Percentiles rank a stretch among this genome's conserved stretches.
Evolutionary conservation across 225 moss, liverwort and hornwort species (phyloP).

Genomic region (Polytrichum formosum): DNA sequence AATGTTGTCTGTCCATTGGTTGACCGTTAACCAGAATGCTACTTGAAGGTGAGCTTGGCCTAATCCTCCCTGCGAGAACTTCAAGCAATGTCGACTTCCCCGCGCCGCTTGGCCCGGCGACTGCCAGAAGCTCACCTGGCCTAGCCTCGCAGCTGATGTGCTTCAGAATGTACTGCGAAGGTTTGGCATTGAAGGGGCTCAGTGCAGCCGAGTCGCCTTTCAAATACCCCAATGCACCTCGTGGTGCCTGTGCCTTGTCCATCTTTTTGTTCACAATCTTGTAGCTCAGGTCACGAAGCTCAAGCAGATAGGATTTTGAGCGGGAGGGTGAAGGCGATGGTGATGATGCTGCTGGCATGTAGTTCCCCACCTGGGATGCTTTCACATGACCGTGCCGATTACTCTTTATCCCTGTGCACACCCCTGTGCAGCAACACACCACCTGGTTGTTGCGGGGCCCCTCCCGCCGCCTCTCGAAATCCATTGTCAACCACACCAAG

Average conservation of each 20-base stretch:
- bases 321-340: constrained; percentile 30
- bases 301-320: constrained; percentile 26
- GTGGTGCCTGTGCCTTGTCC: constrained; percentile 3
- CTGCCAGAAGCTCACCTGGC: constrained; percentile 51
- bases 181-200: constrained; percentile 21
- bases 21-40: constrained; percentile 66
- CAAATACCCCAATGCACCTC: constrained; percentile 24
- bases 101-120: constrained; percentile 64
- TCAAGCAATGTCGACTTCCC: constrained; percentile 65
- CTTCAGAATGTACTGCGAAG: constrained; percentile 44
- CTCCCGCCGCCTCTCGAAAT: constrained; percentile 40
- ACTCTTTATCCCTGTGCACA: constrained; percentile 29
- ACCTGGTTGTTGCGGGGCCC: constrained; percentile 42
- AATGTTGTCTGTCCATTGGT: constrained; percentile 54
- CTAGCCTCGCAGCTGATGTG: constrained; percentile 41
- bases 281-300: constrained; percentile 39
- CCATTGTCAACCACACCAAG: constrained; percentile 15
- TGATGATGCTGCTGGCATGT: constrained; percentile 15
- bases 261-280: constrained; percentile 44
- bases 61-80: constrained; percentile 47
- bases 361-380: constrained; percentile 35
- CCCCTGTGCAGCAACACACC: constrained; percentile 44
- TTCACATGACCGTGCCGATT: constrained; percentile 13
- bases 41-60: constrained; percentile 44
- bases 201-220: constrained; percentile 18